A percentile compares a stretch with the other conserved stretches of the same genome.
phyloP scores from a whole-genome alignment of 352 stramenopile genomes.

The Aphanomyces cochlioides region DNA sequence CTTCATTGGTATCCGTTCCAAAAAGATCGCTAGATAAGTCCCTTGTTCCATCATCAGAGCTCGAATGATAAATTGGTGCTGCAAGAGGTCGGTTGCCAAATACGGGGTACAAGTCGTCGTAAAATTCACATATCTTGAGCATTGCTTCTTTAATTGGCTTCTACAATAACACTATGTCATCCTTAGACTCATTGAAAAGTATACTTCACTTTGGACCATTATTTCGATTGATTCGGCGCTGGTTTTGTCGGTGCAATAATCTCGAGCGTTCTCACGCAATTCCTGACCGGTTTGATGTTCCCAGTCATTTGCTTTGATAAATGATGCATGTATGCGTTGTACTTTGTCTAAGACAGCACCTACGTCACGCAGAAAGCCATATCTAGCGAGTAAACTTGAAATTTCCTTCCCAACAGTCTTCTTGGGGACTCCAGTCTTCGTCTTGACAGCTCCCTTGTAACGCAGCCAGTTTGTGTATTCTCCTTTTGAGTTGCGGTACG shows the following conservation, averaged over 20 bases:
- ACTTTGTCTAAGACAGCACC: neutral
- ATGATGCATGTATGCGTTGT: neutral
- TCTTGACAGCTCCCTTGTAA: neutral
- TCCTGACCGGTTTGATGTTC: neutral
- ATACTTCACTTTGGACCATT: neutral
- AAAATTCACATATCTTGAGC: no score
- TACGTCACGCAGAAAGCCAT: neutral
- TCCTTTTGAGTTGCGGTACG: neutral
- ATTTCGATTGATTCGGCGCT: neutral
- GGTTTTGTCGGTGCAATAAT: neutral
- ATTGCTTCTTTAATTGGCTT: no score
- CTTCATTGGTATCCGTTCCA: no score
- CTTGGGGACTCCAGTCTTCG: neutral
- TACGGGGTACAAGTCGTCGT: no score
- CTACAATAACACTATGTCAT: no score
- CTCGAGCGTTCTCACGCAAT: neutral
- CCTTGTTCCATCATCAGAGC: no score
- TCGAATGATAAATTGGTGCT: no score
- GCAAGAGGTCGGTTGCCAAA: no score
- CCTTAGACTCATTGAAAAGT: no score
- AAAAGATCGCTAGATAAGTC: no score
- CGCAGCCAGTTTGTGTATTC: neutral
- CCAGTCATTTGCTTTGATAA: neutral
- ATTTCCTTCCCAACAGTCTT: neutral
- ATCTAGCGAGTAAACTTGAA: neutral